phyloP scores from a whole-genome alignment of 441 rosid genomes.

The Bocquillonia castaneifolia region DNA sequence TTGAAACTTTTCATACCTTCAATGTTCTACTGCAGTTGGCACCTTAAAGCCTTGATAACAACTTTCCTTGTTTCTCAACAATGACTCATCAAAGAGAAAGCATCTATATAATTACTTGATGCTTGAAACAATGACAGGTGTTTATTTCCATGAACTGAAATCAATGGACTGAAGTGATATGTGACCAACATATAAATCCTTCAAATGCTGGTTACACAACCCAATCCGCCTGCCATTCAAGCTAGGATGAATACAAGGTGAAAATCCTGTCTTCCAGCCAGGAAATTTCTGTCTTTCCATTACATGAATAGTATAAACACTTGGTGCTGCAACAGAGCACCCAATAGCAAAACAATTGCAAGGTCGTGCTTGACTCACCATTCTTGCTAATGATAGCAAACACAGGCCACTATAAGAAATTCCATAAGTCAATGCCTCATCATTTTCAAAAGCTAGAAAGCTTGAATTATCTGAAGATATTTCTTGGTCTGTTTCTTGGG shows the following conservation, averaged over 20 bases:
- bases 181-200: conserved; percentile 59
- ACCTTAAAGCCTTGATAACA: not conserved
- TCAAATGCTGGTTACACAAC: conserved; percentile 64
- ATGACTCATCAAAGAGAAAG: not conserved
- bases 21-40: not conserved
- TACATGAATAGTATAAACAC: conserved; percentile 74
- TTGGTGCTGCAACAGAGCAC: conserved; percentile 61
- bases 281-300: conserved; percentile 96
- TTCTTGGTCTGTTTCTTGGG: conserved; percentile 52
- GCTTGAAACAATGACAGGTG: not conserved
- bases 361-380: conserved; percentile 62
- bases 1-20: not conserved
- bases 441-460: conserved; percentile 38
- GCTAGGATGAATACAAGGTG: conserved; percentile 78
- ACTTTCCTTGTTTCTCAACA: conserved; percentile 6
- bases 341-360: conserved; percentile 74
- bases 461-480: conserved; percentile 32
- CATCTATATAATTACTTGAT: not conserved
- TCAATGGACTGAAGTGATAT: conserved; percentile 82
- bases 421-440: conserved; percentile 66
- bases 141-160: conserved; percentile 70
- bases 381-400: conserved; percentile 64
- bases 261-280: conserved; percentile 91
- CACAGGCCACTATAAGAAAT: conserved; percentile 60
- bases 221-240: conserved; percentile 75